Evolutionary conservation across 169 alveolate species (phyloP), one percentile per base, ranked within the genome.

Genomic region (Babesia bigemina): DNA sequence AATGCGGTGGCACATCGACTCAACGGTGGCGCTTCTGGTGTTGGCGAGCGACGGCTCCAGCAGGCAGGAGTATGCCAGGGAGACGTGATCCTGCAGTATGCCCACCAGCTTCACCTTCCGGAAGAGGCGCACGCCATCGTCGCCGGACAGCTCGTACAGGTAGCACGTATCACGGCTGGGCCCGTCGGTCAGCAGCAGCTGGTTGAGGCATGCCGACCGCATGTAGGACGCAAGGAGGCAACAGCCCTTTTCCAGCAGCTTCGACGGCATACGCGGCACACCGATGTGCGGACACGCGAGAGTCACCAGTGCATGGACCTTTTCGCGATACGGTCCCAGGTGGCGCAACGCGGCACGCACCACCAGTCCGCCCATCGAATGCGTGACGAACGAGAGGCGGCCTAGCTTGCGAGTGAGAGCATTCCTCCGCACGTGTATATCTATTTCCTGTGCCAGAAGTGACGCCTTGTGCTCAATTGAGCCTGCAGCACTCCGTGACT

Each of bases 301-400:
- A 2, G 84, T 39, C 29, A 75, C 26, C 22, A 75, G 21, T 2
- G 76, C 67, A 24, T 75, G 49, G 8, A 75, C 29, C 47, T 28
- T 45, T 12, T 63, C 66, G 12, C 22, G 59, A 29, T 62, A 63
- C 55, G 16, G 33, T 7, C 19, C 49, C 53, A 75, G 50, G 42
- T 75, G 45, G 24, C 55, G 55, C 17, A 75, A 14, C 13, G 78
- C 76, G n/a, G 66, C 84, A 8, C 84, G 53, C 14, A 56, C 76
- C 26, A 74, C 75, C n/a, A 74, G 26, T 19, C 84, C 84, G 8
- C 84, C 84, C 62, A 63, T 24, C 14, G 77, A 62, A 29, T 74
- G 75, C 21, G 70, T 29, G 45, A 74, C 42, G 21, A 74, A 74
- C 7, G 77, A 55, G 16, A 74, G 7, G 14, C 56, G 11, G 21